Percentiles rank a stretch among this genome's conserved stretches.
These are phyloP conservation scores for Macaranga tanarius DNA, from an alignment of 441 rosid genomes.

Conservation along the genomic window DNA sequence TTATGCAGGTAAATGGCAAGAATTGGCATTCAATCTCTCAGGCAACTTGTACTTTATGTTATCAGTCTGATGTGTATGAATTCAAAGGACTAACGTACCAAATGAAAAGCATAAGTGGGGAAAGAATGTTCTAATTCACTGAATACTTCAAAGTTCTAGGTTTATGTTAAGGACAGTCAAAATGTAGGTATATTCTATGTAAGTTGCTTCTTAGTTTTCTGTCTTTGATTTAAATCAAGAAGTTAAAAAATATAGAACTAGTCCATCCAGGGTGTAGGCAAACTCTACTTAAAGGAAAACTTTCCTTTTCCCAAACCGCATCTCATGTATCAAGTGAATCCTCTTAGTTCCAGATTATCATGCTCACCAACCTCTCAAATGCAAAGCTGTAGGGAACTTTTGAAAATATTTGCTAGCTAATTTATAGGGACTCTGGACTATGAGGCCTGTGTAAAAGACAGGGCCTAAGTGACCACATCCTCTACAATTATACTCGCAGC, in stretches of 20 bases:
- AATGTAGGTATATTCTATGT: background rate
- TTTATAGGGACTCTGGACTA: background rate
- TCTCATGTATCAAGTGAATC: background rate
- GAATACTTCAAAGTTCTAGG: too few species aligned
- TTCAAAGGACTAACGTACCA: background rate
- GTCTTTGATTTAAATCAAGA: background rate
- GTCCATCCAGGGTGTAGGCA: background rate
- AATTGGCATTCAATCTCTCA: background rate
- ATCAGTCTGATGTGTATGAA: background rate
- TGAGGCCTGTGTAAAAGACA: background rate
- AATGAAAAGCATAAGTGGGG: background rate
- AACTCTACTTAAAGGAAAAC: background rate
- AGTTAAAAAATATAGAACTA: background rate
- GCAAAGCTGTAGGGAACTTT: background rate
- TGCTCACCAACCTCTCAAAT: background rate
- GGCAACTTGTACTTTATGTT: background rate
- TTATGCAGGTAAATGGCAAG: too few species aligned
- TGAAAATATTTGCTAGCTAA: background rate
- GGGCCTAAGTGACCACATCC: background rate
- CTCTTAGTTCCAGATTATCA: background rate
- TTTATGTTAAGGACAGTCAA: background rate
- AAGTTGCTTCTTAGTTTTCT: background rate
- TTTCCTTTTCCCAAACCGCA: background rate
- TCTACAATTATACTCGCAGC: background rate
- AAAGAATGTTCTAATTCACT: too few species aligned